Conservation (phyloP, 2,329 filamentous ascomycete species). For the Alternaria infectoria region DNA sequence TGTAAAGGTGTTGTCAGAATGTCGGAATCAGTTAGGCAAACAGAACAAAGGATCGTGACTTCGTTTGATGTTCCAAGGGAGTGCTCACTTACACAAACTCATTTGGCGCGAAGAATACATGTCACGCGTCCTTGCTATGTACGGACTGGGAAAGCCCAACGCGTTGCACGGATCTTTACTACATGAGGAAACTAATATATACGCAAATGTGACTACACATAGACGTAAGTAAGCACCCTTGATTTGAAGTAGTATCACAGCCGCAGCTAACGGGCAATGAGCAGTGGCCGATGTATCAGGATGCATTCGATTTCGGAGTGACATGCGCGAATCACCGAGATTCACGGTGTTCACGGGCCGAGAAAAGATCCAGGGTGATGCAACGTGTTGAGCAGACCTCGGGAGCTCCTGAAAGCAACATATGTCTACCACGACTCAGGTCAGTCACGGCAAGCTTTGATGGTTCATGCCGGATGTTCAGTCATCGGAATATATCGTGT, state of each 20-base stretch:
- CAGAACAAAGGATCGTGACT: neutral
- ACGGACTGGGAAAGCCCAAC: neutral
- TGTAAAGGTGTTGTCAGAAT: conserved; percentile 10
- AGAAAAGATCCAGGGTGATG: conserved; percentile 4
- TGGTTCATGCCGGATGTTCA: neutral
- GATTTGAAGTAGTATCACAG: neutral
- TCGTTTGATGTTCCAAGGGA: neutral
- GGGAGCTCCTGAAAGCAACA: neutral
- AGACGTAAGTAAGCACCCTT: neutral
- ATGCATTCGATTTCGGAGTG: neutral
- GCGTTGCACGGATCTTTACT: neutral
- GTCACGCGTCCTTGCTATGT: neutral
- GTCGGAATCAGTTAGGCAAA: neutral
- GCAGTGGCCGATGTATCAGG: neutral
- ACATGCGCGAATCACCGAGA: conserved; percentile 2
- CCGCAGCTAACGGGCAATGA: neutral
- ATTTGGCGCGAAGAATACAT: neutral
- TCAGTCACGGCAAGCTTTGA: neutral
- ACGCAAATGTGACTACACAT: neutral
- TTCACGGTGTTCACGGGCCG: neutral
- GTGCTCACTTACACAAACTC: conserved; percentile 5
- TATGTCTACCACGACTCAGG: conserved; percentile 1
- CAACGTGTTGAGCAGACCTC: neutral
- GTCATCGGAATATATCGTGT: neutral
- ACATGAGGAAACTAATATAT: neutral